These are phyloP conservation scores for Clonostachys solani DNA, from an alignment of 2,329 filamentous ascomycete genomes.

Conservation along the genomic window DNA sequence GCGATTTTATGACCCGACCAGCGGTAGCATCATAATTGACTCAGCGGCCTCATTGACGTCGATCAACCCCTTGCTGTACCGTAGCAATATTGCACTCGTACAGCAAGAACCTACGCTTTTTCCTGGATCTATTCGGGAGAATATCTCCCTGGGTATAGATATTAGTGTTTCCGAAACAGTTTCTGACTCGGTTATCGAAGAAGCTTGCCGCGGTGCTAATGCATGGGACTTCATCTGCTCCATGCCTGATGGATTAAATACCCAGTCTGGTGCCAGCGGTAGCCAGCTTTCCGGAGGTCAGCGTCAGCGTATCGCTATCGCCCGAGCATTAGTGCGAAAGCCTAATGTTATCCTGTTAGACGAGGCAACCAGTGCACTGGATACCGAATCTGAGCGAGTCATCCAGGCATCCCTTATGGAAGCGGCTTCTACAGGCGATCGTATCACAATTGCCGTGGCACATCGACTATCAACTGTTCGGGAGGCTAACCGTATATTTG, in stretches of 20 bases:
- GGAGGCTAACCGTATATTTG: conserved; percentile 91
- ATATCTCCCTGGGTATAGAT: conserved; percentile 79
- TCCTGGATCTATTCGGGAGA: conserved; percentile 81
- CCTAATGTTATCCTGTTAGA: conserved; percentile 89
- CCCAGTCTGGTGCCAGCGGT: conserved; percentile 90
- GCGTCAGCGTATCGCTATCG: conserved; percentile 95
- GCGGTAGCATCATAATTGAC: conserved; percentile 74
- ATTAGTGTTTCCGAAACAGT: conserved; percentile 81
- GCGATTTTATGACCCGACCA: conserved; percentile 88
- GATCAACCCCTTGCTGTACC: conserved; percentile 85
- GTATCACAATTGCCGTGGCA: conserved; percentile 81
- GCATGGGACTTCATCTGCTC: conserved; percentile 84
- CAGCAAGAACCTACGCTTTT: conserved; percentile 93
- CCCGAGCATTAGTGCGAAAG: conserved; percentile 83
- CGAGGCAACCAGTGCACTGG: conserved; percentile 89
- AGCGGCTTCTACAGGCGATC: conserved; percentile 66
- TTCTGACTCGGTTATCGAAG: conserved; percentile 52
- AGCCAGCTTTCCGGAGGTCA: conserved; percentile 92
- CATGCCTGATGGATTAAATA: conserved; percentile 86
- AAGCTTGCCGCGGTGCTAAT: conserved; percentile 63
- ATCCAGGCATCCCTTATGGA: conserved; percentile 89
- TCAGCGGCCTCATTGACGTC: conserved; percentile 69
- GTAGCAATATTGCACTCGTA: conserved; percentile 88
- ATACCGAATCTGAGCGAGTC: conserved; percentile 89
- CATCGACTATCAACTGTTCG: conserved; percentile 94